Base-by-base conservation (phyloP, 1,284 basidiomycete genomes). In the Inonotus obliquus region DNA sequence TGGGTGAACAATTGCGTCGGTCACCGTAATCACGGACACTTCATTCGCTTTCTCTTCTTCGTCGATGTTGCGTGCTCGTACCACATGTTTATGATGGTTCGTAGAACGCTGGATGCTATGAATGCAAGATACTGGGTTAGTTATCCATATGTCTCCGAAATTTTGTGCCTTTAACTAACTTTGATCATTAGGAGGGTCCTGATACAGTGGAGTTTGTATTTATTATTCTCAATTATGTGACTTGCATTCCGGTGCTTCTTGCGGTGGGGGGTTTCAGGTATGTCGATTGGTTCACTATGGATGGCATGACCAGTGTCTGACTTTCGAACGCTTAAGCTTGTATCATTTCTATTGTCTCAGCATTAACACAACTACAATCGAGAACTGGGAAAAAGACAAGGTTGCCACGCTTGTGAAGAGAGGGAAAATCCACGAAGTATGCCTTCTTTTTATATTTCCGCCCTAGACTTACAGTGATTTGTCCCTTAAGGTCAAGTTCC, bases 331-430 rank as follows among this genome's bases (percentile, higher is more conserved):
- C 14, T 41, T 19, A 66, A 92, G 90, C 65, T 62, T 95, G 29
- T 99, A 96, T 71, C 97, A 99, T 69, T 86, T 96, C 65, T 92
- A 88, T 71, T 83, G 85, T 54, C 74, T 96, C n/a, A 69, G 81
- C 11, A 81, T 81, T 21, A 99, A 99, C 72, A 89, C 89, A 11
- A 99, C 96, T 0, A 98, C 96, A 0, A 97, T 99, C 61, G 96
- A 99, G 76, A 87, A 91, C 0, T 97, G 94, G 92, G 97, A 99
- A 73, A 98, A 98, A 76, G 95, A 99, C 70, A 94, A 92, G 72
- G 93, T 88, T 0, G 89, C 92, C 4, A 92, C 86, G 0, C 81
- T 98, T 67, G 85, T 94, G 51, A 83, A 91, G 13, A 78, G 90
- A 63, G 96, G 96, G 1, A 91, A 91, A 74, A 90, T 98, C 64